phyloP scores from a whole-genome alignment of 1,284 basidiomycete species.

The Coniferiporia weirii region DNA sequence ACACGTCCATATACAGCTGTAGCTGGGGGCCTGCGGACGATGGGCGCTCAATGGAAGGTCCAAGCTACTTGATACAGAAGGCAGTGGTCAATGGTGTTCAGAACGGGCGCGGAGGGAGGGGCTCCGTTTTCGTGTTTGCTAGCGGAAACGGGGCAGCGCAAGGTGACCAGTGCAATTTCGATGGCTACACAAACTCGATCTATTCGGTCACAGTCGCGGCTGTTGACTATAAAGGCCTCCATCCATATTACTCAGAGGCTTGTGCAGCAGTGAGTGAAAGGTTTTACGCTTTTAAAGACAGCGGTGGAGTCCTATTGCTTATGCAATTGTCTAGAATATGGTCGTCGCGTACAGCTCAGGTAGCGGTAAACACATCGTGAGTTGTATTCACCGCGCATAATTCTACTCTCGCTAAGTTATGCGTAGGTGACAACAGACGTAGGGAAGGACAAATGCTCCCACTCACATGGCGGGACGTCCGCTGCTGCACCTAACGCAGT shows the following conservation, averaged over 20 bases:
- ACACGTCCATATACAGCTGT: conserved; percentile 93
- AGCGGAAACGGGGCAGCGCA: conserved; percentile 92
- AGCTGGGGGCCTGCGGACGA: conserved; percentile 99
- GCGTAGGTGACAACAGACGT: conserved; percentile 90
- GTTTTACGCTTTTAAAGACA: neutral
- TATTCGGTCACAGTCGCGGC: conserved; percentile 96
- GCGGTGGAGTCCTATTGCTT: neutral
- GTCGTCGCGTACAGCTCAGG: conserved; percentile 96
- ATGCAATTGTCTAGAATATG: conserved; percentile 53
- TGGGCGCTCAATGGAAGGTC: conserved; percentile 92
- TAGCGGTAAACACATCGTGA: conserved; percentile 86
- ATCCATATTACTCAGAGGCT: conserved; percentile 96
- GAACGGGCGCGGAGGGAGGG: conserved; percentile 86
- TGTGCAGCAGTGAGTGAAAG: conserved; percentile 65
- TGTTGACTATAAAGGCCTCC: conserved; percentile 86
- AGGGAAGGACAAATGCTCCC: conserved; percentile 80
- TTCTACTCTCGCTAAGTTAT: conserved; percentile 20
- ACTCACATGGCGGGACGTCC: conserved; percentile 90
- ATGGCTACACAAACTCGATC: conserved; percentile 98
- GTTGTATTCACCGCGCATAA: conserved; percentile 29
- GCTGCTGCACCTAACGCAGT: conserved; percentile 96
- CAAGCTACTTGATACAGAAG: conserved; percentile 88
- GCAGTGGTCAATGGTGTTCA: conserved; percentile 93
- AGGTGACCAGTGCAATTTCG: conserved; percentile 99
- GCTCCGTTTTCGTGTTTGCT: conserved; percentile 94